Percentiles rank a stretch among this genome's conserved stretches.
Conservation (phyloP, 2,329 filamentous ascomycete species). For the Aspergillus thermomutatus region DNA sequence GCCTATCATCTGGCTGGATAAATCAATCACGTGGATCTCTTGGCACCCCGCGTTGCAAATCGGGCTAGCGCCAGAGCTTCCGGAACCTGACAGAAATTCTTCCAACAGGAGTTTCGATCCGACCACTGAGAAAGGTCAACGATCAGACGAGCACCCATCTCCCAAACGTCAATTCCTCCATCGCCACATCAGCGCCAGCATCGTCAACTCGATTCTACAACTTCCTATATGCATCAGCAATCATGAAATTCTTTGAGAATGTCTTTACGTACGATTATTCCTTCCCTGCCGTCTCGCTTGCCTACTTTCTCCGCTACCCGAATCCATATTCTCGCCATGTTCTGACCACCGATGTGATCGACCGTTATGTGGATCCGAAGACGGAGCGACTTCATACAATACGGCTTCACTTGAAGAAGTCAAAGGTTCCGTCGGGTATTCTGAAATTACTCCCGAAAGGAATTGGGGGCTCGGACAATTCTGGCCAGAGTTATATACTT, state of each 20-base stretch:
- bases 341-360: constrained; percentile 63
- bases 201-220: constrained; percentile 1
- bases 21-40: constrained; percentile 10
- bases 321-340: constrained; percentile 66
- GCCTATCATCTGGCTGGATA: background rate
- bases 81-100: constrained; percentile 21
- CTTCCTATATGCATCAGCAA: constrained; percentile 25
- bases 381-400: constrained; percentile 60
- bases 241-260: constrained; percentile 53
- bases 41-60: constrained; percentile 19
- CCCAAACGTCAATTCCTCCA: constrained; percentile 3
- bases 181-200: constrained; percentile 4
- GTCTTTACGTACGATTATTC: constrained; percentile 62
- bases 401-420: constrained; percentile 61
- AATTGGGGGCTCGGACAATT: constrained; percentile 55
- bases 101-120: constrained; percentile 10
- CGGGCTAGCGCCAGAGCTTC: constrained; percentile 13
- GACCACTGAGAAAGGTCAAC: constrained; percentile 14
- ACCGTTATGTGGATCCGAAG: constrained; percentile 57
- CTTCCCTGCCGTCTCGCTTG: constrained; percentile 63
- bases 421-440: constrained; percentile 59
- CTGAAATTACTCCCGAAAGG: constrained; percentile 60
- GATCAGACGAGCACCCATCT: constrained; percentile 15
- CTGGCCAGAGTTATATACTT: constrained; percentile 61
- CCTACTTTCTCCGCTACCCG: constrained; percentile 67